A percentile compares a stretch with the other conserved stretches of the same genome.
Conservation (phyloP, 352 stramenopile species). For the Globisporangium carolinianum region DNA sequence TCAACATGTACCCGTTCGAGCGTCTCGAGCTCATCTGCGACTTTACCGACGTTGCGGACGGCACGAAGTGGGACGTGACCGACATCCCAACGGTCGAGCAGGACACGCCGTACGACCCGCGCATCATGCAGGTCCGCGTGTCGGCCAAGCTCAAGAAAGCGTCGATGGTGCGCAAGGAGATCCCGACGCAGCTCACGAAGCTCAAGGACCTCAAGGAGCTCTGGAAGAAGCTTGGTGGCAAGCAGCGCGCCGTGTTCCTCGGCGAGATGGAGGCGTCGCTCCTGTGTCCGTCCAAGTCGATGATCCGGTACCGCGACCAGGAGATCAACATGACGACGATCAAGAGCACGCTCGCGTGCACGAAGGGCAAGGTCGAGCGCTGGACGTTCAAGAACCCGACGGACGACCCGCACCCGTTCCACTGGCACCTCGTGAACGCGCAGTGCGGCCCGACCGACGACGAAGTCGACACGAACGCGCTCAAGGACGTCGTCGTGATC, state of each 20-base stretch:
- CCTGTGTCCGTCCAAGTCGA: slow-evolving; percentile 27
- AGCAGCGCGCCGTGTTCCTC: slow-evolving; percentile 42
- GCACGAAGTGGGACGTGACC: slow-evolving; percentile 37
- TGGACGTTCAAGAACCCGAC: slow-evolving; percentile 79
- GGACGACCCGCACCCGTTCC: slow-evolving; percentile 67
- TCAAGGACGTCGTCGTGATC: slow-evolving; percentile 76
- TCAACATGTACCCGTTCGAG: slow-evolving; percentile 54
- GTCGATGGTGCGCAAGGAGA: slow-evolving; percentile 23
- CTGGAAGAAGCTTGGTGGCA: slow-evolving; percentile 38
- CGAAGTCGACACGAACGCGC: slow-evolving; percentile 49
- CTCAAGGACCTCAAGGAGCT: slow-evolving; percentile 49
- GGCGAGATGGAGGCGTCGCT: slow-evolving; percentile 46
- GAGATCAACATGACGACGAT: slow-evolving; percentile 48
- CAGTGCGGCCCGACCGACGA: slow-evolving; percentile 64
- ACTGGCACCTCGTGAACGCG: slow-evolving; percentile 71
- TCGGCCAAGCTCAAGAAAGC: slow-evolving; percentile 27
- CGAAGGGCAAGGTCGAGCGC: slow-evolving; percentile 67
- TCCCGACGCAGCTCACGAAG: slow-evolving; percentile 30
- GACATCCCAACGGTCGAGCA: slow-evolving; percentile 34
- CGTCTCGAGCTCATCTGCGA: slow-evolving; percentile 55
- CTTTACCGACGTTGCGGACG: slow-evolving; percentile 32
- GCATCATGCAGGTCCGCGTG: slow-evolving; percentile 50
- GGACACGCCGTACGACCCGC: slow-evolving; percentile 40
- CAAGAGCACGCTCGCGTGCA: slow-evolving; percentile 44
- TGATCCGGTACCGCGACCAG: slow-evolving; percentile 46